A percentile compares a stretch with the other conserved stretches of the same genome.
Evolutionary conservation across 192 early-diverging fungal genomes (phyloP).

Genomic region (Polychytrium aggregatum): DNA sequence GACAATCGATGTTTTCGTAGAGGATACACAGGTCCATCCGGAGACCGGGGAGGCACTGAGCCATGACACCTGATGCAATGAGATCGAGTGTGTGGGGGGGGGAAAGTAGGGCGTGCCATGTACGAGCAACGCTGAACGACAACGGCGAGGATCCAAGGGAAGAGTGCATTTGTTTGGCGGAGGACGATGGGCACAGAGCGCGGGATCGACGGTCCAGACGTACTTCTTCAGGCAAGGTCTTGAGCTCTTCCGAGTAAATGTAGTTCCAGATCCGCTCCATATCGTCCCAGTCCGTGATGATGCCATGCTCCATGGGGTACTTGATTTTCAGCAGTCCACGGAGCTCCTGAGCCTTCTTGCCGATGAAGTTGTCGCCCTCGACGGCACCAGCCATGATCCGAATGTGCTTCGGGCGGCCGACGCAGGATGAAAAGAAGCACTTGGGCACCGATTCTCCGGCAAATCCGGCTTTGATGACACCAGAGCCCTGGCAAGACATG

Average conservation of each 20-base stretch:
- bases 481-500: constrained; percentile 91
- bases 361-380: constrained; percentile 93
- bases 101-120: too few species aligned
- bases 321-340: constrained; percentile 86
- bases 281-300: constrained; percentile 96
- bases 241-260: constrained; percentile 93
- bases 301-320: constrained; percentile 95
- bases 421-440: constrained; percentile 87
- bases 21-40: too few species aligned
- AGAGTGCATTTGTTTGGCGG: too few species aligned
- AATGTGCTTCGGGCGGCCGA: constrained; percentile 92
- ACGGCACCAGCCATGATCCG: constrained; percentile 97
- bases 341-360: constrained; percentile 88
- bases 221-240: constrained; percentile 90
- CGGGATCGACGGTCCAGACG: not conserved
- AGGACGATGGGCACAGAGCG: too few species aligned
- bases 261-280: constrained; percentile 99
- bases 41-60: too few species aligned
- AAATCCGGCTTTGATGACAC: constrained; percentile 97
- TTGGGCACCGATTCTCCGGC: constrained; percentile 97
- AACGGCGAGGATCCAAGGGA: too few species aligned
- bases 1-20: too few species aligned
- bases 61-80: too few species aligned
- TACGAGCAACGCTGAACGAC: too few species aligned
- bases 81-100: too few species aligned